Base-by-base conservation (phyloP, 1,284 basidiomycete genomes). In the Sphagnurus paluster region DNA sequence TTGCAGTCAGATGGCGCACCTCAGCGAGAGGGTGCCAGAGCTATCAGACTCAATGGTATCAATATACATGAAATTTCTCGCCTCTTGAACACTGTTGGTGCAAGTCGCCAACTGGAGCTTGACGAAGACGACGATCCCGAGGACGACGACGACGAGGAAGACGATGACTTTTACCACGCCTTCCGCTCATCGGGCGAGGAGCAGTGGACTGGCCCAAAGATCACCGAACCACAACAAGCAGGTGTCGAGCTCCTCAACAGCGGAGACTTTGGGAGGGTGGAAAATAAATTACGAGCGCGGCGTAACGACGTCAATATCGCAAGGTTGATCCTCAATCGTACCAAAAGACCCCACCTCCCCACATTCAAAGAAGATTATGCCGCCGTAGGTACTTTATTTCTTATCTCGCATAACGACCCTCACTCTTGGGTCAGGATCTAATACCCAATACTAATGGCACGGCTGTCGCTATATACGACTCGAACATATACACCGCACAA, bases 401-500 rank as follows among this genome's bases (percentile, higher is more conserved):
- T 14, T 20, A 26, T 20, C 29, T 43, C 10, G 30, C 21, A 38
- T 7, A 17, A 10, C 46, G n/a, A 20, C 43, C 29, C 52, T 32
- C 41, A 32, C 32, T 8, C 37, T 43, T 40, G 55, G 47, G 26
- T 6, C 55, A 93, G 87, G 75, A 80, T 35, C 71, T 90, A 17
- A 69, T 97, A 8, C 96, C 95, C 0, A 98, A 97, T 60, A 82
- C 87, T 3, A 77, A 81, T 53, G 96, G 96, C 3, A 90, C 90
- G 1, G 81, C 92, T 9, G 94, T 98, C 0, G 91, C 93, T 1
- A 73, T 76, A 28, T 94, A 94, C 58, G 75, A 77, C 3, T 72
- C 84, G 10, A 91, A 93, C 48, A 85, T 94, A 25, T 99, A 99
- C 62, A 91, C 87, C 9, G 97, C 93, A 0, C 95, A 98, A 64